These are phyloP conservation scores for Grammothele lineata DNA, from an alignment of 768 basidiomycete species.

Conservation along the genomic window DNA sequence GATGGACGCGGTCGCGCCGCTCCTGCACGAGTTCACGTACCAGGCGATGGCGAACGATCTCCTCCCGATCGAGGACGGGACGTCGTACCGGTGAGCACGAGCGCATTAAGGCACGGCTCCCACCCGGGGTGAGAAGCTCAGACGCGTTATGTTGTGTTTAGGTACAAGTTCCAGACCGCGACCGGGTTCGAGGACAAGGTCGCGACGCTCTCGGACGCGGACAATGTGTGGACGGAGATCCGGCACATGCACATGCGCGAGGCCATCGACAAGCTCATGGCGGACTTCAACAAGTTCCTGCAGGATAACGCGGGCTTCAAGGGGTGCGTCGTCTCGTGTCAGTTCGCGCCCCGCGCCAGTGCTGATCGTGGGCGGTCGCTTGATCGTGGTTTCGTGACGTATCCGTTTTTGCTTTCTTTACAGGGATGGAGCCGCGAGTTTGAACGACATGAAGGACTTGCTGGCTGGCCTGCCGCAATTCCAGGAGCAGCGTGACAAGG, in stretches of 20 bases:
- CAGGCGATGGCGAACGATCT: constrained; percentile 98
- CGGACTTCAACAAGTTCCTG: constrained; percentile 91
- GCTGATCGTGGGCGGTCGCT: too few relatives aligned
- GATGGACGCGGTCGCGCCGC: constrained; percentile 88
- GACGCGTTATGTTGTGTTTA: constrained; percentile 29
- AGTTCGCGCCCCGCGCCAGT: too few relatives aligned
- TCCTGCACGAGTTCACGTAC: constrained; percentile 97
- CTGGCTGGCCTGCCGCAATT: constrained; percentile 91
- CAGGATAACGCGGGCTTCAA: constrained; percentile 93
- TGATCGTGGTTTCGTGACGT: background rate
- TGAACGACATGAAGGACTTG: constrained; percentile 99
- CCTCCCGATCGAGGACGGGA: constrained; percentile 82
- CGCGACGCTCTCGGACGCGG: constrained; percentile 79
- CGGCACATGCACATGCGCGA: constrained; percentile 99
- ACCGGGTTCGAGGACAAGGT: constrained; percentile 87
- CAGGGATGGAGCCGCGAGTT: constrained; percentile 76
- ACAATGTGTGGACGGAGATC: constrained; percentile 87
- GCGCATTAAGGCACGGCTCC: too few relatives aligned
- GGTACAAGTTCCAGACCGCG: constrained; percentile 93
- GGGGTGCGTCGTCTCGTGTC: constrained; percentile 56
- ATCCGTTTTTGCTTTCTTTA: background rate
- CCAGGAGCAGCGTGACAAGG: constrained; percentile 94
- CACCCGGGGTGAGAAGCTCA: too few relatives aligned
- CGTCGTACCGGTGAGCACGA: constrained; percentile 70
- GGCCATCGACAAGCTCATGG: constrained; percentile 95